Percentiles rank a stretch among this genome's conserved stretches.
Evolutionary conservation across 2,329 filamentous ascomycete species (phyloP).

Genomic region (Conoideocrella luteorostrata): DNA sequence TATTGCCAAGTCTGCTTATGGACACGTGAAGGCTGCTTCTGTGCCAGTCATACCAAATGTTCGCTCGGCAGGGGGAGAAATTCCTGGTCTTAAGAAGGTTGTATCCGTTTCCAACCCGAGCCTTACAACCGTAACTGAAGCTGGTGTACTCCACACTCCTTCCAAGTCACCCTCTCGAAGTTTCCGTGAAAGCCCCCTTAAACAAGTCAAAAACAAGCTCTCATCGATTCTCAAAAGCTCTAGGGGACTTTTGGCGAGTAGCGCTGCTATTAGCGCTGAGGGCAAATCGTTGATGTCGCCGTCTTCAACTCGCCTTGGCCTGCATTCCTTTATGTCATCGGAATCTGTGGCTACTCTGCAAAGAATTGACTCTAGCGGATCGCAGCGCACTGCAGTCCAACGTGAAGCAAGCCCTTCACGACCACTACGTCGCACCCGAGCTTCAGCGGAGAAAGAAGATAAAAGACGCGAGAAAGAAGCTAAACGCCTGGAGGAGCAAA

Average conservation of each 20-base stretch:
- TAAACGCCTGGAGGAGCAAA: conserved; percentile 53
- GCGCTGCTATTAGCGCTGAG: conserved; percentile 56
- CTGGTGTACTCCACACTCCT: conserved; percentile 38
- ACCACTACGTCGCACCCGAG: conserved; percentile 44
- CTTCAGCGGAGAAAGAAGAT: conserved; percentile 56
- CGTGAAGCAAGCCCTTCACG: conserved; percentile 35
- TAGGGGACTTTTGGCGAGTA: conserved; percentile 78
- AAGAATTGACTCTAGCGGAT: conserved; percentile 16
- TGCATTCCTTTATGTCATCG: conserved; percentile 39
- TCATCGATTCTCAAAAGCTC: conserved; percentile 87
- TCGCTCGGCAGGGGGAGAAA: conserved; percentile 13
- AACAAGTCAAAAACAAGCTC: conserved; percentile 86
- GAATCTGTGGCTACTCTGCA: conserved; percentile 35
- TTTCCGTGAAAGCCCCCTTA: conserved; percentile 70
- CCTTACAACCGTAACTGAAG: conserved; percentile 41
- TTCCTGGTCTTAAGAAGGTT: conserved; percentile 46
- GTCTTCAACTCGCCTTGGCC: conserved; percentile 39
- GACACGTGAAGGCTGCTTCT: conserved; percentile 32
- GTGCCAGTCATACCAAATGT: conserved; percentile 45
- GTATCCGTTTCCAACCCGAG: conserved; percentile 53
- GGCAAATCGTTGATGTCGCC: conserved; percentile 54
- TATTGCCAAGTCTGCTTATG: conserved; percentile 8
- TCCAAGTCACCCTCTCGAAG: conserved; percentile 50
- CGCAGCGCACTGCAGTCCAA: conserved; percentile 12
- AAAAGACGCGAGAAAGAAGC: conserved; percentile 62